A percentile compares a stretch with the other conserved stretches of the same genome.
These are phyloP conservation scores for Colletotrichum limetticola DNA, from an alignment of 2,329 filamentous ascomycete genomes.

Conservation along the genomic window DNA sequence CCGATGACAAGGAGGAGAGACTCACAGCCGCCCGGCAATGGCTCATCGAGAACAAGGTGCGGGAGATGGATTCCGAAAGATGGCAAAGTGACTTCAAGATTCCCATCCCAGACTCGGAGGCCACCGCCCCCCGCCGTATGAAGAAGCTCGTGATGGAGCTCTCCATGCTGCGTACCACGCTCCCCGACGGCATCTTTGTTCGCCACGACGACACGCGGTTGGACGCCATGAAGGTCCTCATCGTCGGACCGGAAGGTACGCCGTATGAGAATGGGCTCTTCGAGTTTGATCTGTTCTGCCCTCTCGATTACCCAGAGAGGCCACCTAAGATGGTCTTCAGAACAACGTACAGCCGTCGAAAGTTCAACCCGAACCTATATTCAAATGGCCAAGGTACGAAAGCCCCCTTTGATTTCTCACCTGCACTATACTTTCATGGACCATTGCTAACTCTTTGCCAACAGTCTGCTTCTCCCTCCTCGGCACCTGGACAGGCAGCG, in stretches of 20 bases:
- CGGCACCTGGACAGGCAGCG: slow-evolving; percentile 56
- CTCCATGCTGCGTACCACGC: slow-evolving; percentile 53
- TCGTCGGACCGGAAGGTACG: slow-evolving; percentile 59
- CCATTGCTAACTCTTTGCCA: slow-evolving; percentile 2
- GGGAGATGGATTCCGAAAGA: not conserved
- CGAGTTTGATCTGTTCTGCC: slow-evolving; percentile 63
- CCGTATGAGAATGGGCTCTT: slow-evolving; percentile 66
- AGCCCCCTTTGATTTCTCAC: not conserved
- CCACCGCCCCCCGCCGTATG: slow-evolving; percentile 48
- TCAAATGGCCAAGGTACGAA: slow-evolving; percentile 54
- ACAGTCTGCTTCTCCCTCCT: slow-evolving; percentile 62
- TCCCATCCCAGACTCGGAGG: too few relatives aligned
- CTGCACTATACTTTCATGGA: not conserved
- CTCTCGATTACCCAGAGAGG: slow-evolving; percentile 50
- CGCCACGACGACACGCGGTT: slow-evolving; percentile 55
- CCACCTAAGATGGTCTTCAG: slow-evolving; percentile 51
- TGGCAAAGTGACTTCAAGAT: not conserved
- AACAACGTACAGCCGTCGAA: slow-evolving; percentile 54
- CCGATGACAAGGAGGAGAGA: not conserved
- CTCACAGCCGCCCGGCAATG: not conserved
- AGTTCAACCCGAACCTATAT: slow-evolving; percentile 62
- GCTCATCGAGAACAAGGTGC: not conserved
- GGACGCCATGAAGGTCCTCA: slow-evolving; percentile 61
- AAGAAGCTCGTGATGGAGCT: slow-evolving; percentile 58
- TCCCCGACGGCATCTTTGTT: slow-evolving; percentile 63